Evolutionary conservation across 2,329 filamentous ascomycete species (phyloP), one percentile per base, ranked within the genome.

Genomic region (Colletotrichum truncatum): DNA sequence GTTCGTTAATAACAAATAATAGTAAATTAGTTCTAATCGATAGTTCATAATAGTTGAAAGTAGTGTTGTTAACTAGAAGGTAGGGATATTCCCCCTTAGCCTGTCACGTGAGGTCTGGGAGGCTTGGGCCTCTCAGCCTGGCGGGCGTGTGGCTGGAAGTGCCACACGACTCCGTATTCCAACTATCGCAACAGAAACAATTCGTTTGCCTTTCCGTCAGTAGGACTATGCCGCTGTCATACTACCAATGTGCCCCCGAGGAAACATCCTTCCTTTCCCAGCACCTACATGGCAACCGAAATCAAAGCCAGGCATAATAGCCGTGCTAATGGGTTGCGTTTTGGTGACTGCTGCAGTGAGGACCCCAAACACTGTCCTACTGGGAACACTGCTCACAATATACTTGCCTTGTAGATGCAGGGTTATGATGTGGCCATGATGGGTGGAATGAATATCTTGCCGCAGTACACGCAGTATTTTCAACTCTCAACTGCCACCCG

Each of bases 401-500:
- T 2, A 10, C 12, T 11, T 3, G 11, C 51, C 1, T 3, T 16
- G 4, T n/a, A 57, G 54, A 57, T 57, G 54, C 54, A 57, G 16
- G 54, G 54, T 36, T 57, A 57, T 6, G 54, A 57, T 21, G 54
- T 39, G 10, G 54, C 54, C 3, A 57, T 57, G 54, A 57, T 57
- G 54, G 54, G 54, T 3, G 25, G 59, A 51, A 48, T 63, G 51
- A 55, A 63, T 16, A 63, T 63, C 2, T 11, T 63, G n/a, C 59
- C 59, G 3, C 41, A 55, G 21, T 63, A 63, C 8, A 36, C 18
- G 3, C 41, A 63, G 1, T 63, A 63, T 3, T 63, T 57, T 1
- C 1, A 56, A n/a, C 52, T 63, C 4, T 28, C 39, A 8, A 63
- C 59, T 1, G 21, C 52, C 4, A 48, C 51, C 8, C 25, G 32